Conservation (phyloP, 805 yeast genomes). For the Candida arabinofermentans region DNA sequence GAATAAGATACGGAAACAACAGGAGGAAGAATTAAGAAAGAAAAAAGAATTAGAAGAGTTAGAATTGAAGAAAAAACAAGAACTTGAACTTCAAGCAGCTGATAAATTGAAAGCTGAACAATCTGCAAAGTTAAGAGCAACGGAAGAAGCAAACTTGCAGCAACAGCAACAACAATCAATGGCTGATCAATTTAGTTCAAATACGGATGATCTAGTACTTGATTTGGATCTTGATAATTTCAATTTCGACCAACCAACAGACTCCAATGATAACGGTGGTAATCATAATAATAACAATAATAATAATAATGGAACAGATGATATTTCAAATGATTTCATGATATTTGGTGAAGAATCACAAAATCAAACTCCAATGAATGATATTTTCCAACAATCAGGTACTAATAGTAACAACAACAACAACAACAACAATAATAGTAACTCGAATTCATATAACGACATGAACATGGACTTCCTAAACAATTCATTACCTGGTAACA, state of each 20-base stretch:
- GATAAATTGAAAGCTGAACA: conserved; percentile 2
- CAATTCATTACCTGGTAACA: conserved; percentile 2
- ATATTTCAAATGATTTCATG: conserved; percentile 13
- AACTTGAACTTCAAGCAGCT: not conserved
- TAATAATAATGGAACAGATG: not conserved
- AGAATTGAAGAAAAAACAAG: conserved; percentile 13
- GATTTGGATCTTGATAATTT: conserved; percentile 28
- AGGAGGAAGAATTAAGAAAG: conserved; percentile 17
- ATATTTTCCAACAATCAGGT: conserved; percentile 4
- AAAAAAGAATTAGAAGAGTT: conserved; percentile 14
- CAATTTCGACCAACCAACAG: conserved; percentile 17
- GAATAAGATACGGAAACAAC: conserved; percentile 15
- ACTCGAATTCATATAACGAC: conserved; percentile 13
- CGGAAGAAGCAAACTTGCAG: not conserved
- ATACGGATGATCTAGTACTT: conserved; percentile 24
- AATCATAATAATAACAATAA: conserved; percentile 1
- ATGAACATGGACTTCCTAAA: conserved; percentile 24
- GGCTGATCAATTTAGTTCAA: conserved; percentile 3
- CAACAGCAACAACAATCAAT: not conserved
- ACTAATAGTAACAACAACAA: conserved; percentile 3
- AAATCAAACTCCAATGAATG: not conserved
- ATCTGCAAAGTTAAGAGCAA: conserved; percentile 4
- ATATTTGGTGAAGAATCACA: conserved; percentile 11
- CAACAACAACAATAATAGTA: conserved; percentile 1
- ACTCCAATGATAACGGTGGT: not conserved